Percentiles rank a stretch among this genome's conserved stretches.
Conservation (phyloP, 148 eudicot genomes). For the Amaranthus cruentus region DNA sequence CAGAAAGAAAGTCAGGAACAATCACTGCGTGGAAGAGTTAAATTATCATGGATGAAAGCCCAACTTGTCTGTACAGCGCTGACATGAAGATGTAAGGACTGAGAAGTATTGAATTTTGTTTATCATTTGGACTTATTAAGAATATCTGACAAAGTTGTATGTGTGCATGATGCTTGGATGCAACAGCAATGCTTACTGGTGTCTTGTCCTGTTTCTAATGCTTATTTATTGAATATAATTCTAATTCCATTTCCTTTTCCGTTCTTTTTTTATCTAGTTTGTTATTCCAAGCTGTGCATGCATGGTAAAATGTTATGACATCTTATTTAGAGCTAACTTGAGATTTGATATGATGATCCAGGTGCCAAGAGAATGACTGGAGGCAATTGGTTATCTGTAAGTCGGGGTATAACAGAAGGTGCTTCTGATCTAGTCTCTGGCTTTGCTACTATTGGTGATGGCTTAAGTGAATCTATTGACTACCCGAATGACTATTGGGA, state of each 20-base stretch:
- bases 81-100: not conserved
- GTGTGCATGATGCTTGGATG: not conserved
- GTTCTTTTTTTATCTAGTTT: not conserved
- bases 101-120: not conserved
- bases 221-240: too few species aligned
- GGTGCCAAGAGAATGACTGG: conserved; percentile 77
- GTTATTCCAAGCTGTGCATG: not conserved
- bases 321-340: not conserved
- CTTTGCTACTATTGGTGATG: conserved; percentile 96
- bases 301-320: not conserved
- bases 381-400: conserved; percentile 95
- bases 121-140: not conserved
- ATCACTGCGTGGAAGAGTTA: too few species aligned
- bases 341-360: conserved; percentile 22
- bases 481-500: conserved; percentile 96
- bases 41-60: not conserved
- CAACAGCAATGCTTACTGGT: not conserved
- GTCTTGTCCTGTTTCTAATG: not conserved
- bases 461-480: conserved; percentile 90
- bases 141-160: not conserved
- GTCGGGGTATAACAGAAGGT: conserved; percentile 94
- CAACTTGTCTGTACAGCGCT: not conserved
- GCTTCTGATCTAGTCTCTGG: conserved; percentile 92
- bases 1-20: too few species aligned
- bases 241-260: too few species aligned